Base-by-base conservation (phyloP, 495 filamentous ascomycete species). In the Astrothelium subdiscretum region DNA sequence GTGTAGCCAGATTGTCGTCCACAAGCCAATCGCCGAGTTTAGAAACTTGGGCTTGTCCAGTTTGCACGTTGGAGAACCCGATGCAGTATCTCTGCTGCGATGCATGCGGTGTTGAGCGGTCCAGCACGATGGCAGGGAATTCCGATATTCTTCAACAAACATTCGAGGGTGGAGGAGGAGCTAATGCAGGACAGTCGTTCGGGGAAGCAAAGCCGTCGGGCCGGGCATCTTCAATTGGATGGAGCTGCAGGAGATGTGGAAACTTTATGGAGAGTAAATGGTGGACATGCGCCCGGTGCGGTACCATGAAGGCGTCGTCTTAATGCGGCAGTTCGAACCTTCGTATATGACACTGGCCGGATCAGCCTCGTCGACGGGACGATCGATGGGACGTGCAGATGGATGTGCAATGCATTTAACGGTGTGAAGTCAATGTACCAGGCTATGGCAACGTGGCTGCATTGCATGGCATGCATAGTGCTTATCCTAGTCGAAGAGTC, bases 31-130 rank as follows among this genome's bases (percentile, higher is more conserved):
- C 20, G 43, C 13, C 31, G 12, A 54, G 42, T 32, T 32, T 63
- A 29, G 73, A 72, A 29, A 75, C 79, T 38, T 97, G 92, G 92
- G 78, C 80, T 12, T 97, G 92, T 65, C 76, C 77, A 24, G 78
- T 83, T 32, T 96, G 92, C 69, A 97, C 92, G 0, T 79, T 94
- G n/a, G 81, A 85, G 58, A 97, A 97, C 67, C 85, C 88, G 2
- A 64, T 79, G 31, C 80, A 73, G 26, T 90, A 79, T 65, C 77
- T 89, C 11, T 81, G 79, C 66, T 97, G 92, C 71, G 91, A 92
- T 67, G 90, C 84, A 2, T 97, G 92, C 69, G 84, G 79, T 5
- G 74, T 77, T 1, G 85, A 89, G 69, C 79, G 87, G 48, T 79
- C 85, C 0, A 44, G 24, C 31, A 29, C 40, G 48, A n/a, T 3